Evolutionary conservation across 495 filamentous ascomycete species (phyloP), one percentile per base, ranked within the genome.

Genomic region (Stereocaulon alpinum): DNA sequence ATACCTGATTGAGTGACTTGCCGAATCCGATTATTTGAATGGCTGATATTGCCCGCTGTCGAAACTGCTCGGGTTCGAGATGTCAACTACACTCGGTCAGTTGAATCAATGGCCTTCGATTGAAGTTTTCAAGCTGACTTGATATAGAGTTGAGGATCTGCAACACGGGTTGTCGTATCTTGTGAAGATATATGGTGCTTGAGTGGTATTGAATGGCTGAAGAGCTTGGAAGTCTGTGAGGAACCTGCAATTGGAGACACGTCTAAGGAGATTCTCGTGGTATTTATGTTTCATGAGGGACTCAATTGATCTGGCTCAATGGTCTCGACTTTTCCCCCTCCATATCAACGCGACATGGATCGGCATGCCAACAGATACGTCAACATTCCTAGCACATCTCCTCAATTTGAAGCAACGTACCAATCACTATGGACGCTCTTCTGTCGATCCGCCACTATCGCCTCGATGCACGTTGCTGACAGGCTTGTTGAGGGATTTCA

Each of bases 251-350:
- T 32, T 27, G 49, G 32, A 57, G 44, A 29, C 20, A 44, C 32
- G 17, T 48, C 29, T 48, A 18, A 34, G 44, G 62, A 24, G 58
- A 22, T 18, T 57, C 32, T 41, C 34, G 37, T 30, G 49, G 27
- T 65, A 65, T 65, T 65, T 65, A 65, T 65, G 63, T 65, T 62
- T 64, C 51, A 47, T 52, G 41, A 57, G 11, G 32, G 22, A 34
- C 34, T 17, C 51, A 17, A 42, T 42, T 60, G 53, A 62, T 60
- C 60, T 49, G 18, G 45, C 37, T 64, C 54, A 43, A 53, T 49
- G 55, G 55, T 58, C 55, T 40, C 34, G 27, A 52, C 51, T 47
- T 17, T 24, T 3, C 24, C n/a, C 42, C n/a, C 10, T 54, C 41
- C 24, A 47, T 22, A 27, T n/a, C 45, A 52, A 53, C 27, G 34